Base-by-base conservation (phyloP, 768 basidiomycete species). In the Termitomyces eurrhizus region DNA sequence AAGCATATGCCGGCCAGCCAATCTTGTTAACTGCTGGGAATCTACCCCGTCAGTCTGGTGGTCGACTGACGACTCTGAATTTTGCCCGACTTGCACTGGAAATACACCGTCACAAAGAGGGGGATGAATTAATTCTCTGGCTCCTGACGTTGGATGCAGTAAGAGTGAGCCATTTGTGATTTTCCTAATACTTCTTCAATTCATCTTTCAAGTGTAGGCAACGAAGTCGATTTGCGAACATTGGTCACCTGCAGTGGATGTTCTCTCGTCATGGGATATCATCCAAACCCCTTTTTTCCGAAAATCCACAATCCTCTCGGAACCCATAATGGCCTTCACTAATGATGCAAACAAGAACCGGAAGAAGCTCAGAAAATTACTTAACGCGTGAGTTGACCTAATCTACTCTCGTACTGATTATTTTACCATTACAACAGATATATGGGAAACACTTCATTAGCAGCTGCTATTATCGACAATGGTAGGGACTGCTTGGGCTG, bases 51-150 rank as follows among this genome's bases (percentile, higher is more conserved):
- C 58, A 21, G 11, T 44, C 51, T 26, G 35, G 35, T 48, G 16
- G 32, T 46, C 58, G 52, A 29, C 45, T 59, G 45, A 32, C 9
- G 3, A 29, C 52, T 26, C 36, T 45, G 12, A 59, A 59, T 26
- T 59, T 59, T 48, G 52, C 52, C 36, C 58, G 58, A 12, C 16
- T 59, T 26, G 58, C 58, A 4, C 9, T 59, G 14, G 49, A 45
- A 35, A 29, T 3, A 7, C 58, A 45, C 14, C 7, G n/a, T 33
- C 32, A 44, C 32, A 33, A 32, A 13, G 51, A 24, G 16, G 52
- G 58, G 24, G 58, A 54, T n/a, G 58, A 59, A 32, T 42, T 54
- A 7, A 54, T 54, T 16, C 29, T 37, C 14, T 59, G 41, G 49
- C 37, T 54, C n/a, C 16, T 32, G 36, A 21, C 26, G 32, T 3